phyloP scores from a whole-genome alignment of 2,329 filamentous ascomycete species.

The Neonectria neomacrospora region DNA sequence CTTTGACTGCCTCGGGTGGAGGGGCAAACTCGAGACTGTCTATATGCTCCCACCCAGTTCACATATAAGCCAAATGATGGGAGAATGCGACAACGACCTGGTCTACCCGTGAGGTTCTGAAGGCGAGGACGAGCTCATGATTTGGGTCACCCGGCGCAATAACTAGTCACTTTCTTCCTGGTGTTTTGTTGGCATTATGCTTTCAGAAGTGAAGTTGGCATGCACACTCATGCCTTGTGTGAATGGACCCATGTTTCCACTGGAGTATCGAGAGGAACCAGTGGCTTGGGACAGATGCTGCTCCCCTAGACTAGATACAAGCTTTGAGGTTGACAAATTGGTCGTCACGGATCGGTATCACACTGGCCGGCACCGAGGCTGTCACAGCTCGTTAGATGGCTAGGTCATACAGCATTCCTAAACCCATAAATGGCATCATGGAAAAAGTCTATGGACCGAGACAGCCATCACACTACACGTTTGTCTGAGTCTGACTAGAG shows the following conservation, averaged over 20 bases:
- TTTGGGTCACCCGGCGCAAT: too few relatives aligned
- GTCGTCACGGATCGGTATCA: background rate
- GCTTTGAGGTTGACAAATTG: background rate
- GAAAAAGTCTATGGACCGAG: background rate
- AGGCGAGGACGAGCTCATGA: background rate
- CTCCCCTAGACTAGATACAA: background rate
- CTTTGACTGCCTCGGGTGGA: slow-evolving; percentile 9
- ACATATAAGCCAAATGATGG: background rate
- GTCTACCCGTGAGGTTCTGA: background rate
- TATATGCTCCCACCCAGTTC: slow-evolving; percentile 8
- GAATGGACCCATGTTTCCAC: background rate
- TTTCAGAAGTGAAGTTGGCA: background rate
- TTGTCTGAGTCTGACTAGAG: background rate
- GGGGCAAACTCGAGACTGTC: slow-evolving; percentile 14
- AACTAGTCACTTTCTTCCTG: too few relatives aligned
- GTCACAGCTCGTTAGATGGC: background rate
- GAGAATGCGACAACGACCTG: background rate
- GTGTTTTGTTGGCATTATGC: background rate
- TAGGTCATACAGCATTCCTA: background rate
- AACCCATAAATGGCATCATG: slow-evolving; percentile 2
- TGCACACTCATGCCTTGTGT: background rate
- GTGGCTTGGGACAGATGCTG: background rate
- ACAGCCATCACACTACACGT: slow-evolving; percentile 2
- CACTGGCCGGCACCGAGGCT: background rate
- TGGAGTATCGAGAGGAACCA: too few relatives aligned